Evolutionary conservation across 2,329 filamentous ascomycete genomes (phyloP), one percentile per base, ranked within the genome.

Genomic region (Nemania sp.): DNA sequence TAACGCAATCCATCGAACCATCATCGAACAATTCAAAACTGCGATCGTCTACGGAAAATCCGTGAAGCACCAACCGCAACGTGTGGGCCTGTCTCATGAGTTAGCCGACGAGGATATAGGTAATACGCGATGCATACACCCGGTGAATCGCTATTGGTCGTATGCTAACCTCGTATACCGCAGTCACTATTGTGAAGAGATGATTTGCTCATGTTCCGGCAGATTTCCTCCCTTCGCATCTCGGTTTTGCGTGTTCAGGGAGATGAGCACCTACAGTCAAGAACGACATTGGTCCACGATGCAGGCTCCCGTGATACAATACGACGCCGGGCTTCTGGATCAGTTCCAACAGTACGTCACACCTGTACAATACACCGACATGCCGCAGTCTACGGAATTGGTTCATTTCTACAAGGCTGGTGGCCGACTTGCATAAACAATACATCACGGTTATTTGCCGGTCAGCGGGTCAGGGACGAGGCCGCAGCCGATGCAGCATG

Each of bases 31-130:
- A 65, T 99, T 99, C 81, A 95, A 93, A 75, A 84, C 87, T 57
- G 94, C 94, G 49, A 88, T 99, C 69, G 94, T 99, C 36, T 99
- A 97, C 73, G 94, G 94, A 64, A 94, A 93, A 72, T 97, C 92
- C 51, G 93, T 97, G 64, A 97, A 97, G 81, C 94, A 99, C 77
- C 94, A 97, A 76, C 94, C 94, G 61, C 94, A 99, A 76, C 85
- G 92, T 68, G 94, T 97, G 59, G 94, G 94, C 44, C 81, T 99
- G 61, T 78, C 83, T 48, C 94, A 99, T 72, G 91, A 96, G 78
- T 80, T 99, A 68, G 90, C 86, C 53, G 94, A 99, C 72, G 94
- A 99, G 77, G 94, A 99, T 76, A 96, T 99, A 74, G 90, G 90
- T 93, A 80, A 77, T 55, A 55, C 53, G 52, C 51, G 43, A 61